A percentile compares a stretch with the other conserved stretches of the same genome.
Evolutionary conservation across 2,329 filamentous ascomycete genomes (phyloP).

Genomic region (Cryphonectria parasitica): DNA sequence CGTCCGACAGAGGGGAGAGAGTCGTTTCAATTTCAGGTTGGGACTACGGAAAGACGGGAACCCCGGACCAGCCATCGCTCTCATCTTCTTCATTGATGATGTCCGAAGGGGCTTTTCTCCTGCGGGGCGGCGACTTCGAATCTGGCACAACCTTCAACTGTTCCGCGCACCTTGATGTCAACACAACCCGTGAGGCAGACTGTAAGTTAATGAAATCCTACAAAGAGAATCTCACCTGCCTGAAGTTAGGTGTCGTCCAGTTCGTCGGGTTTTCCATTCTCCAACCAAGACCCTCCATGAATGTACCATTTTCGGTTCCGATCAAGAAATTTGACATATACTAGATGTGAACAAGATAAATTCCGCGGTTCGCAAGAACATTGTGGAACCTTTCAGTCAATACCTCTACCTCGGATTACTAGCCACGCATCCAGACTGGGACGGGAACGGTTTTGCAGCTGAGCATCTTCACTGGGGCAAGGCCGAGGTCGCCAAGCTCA

Average conservation of each 20-base stretch:
- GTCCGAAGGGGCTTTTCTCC: background rate
- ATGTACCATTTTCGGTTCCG: background rate
- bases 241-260: background rate
- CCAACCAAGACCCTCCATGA: background rate
- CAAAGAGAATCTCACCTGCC: background rate
- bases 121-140: too few species aligned
- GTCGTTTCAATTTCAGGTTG: slow-evolving; percentile 23
- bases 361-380: slow-evolving; percentile 1
- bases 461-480: slow-evolving; percentile 23
- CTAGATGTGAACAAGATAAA: background rate
- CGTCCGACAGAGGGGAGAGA: slow-evolving; percentile 2
- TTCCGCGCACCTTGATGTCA: slow-evolving; percentile 20
- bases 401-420: slow-evolving; percentile 20
- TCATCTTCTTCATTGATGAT: background rate
- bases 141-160: slow-evolving; percentile 18
- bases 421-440: slow-evolving; percentile 27
- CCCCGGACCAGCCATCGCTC: background rate
- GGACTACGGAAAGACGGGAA: slow-evolving; percentile 5
- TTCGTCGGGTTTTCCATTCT: too few species aligned
- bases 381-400: background rate
- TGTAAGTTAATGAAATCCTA: background rate
- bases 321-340: background rate
- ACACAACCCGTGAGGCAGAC: slow-evolving; percentile 16
- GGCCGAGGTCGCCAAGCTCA: slow-evolving; percentile 14
- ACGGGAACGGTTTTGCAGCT: slow-evolving; percentile 25